These are phyloP conservation scores for Miscanthus sacchariflorus DNA, from an alignment of 202 grass and related monocot genomes.

Conservation along the genomic window DNA sequence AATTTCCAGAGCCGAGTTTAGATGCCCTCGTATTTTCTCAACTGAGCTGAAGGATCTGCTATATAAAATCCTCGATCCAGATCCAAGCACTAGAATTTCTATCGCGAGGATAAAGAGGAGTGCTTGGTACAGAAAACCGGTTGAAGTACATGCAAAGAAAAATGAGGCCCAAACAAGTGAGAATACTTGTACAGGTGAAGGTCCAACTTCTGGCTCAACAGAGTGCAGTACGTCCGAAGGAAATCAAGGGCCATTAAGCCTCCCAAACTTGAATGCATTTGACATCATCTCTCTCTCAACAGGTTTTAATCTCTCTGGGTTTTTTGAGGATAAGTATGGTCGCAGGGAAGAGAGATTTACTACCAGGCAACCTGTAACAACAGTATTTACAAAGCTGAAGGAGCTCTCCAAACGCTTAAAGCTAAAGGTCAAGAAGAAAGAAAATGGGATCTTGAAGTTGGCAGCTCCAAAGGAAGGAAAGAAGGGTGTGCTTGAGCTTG, in stretches of 20 bases:
- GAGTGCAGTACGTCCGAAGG: conserved; percentile 49
- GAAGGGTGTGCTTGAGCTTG: conserved; percentile 84
- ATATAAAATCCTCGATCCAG: conserved; percentile 73
- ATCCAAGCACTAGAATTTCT: conserved; percentile 74
- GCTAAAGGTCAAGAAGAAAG: conserved; percentile 80
- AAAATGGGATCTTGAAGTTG: conserved; percentile 72
- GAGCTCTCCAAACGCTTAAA: conserved; percentile 71
- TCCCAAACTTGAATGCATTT: conserved; percentile 89
- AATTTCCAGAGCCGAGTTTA: conserved; percentile 76
- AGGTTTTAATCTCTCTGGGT: conserved; percentile 75
- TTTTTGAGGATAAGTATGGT: conserved; percentile 74
- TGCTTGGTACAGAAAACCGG: conserved; percentile 67
- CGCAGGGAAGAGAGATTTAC: conserved; percentile 70
- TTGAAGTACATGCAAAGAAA: conserved; percentile 44
- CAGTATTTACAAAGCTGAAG: conserved; percentile 75
- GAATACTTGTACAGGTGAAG: conserved; percentile 32
- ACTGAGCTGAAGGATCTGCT: conserved; percentile 72
- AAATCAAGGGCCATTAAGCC: conserved; percentile 61
- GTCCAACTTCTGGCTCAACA: conserved; percentile 44
- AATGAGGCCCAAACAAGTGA: conserved; percentile 37
- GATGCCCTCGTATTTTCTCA: conserved; percentile 76
- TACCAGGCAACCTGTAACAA: conserved; percentile 57
- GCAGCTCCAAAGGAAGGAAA: conserved; percentile 74
- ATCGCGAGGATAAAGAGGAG: conserved; percentile 73
- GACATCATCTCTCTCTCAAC: conserved; percentile 87